phyloP scores from a whole-genome alignment of 257 asterid genomes.

The Solanum pinnatisectum region DNA sequence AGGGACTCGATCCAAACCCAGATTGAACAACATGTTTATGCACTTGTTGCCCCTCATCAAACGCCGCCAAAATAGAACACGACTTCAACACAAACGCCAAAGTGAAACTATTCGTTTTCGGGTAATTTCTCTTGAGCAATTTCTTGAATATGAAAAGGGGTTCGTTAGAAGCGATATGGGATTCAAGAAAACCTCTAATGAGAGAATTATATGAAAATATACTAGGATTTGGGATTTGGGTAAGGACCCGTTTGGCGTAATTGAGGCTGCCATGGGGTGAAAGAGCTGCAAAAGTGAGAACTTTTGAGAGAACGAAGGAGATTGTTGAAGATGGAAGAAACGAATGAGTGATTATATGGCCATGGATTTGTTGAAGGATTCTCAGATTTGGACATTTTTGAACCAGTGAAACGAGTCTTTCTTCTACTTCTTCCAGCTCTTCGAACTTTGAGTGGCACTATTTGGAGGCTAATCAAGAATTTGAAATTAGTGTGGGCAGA shows the following conservation, averaged over 20 bases:
- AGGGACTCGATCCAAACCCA: slow-evolving; percentile 33
- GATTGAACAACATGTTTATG: slow-evolving; percentile 48
- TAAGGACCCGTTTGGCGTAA: slow-evolving; percentile 38
- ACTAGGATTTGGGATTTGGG: slow-evolving; percentile 36
- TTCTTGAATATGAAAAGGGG: slow-evolving; percentile 41
- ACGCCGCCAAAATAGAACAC: slow-evolving; percentile 42
- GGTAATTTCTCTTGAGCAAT: slow-evolving; percentile 25
- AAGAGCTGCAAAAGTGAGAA: slow-evolving; percentile 52
- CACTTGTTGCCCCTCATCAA: slow-evolving; percentile 49
- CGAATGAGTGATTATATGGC: slow-evolving; percentile 40
- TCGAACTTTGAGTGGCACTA: background rate
- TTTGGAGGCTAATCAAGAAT: background rate
- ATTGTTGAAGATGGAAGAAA: slow-evolving; percentile 19
- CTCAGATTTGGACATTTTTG: slow-evolving; percentile 57
- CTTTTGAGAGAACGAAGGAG: slow-evolving; percentile 45
- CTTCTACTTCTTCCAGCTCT: slow-evolving; percentile 35
- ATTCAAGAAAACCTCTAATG: slow-evolving; percentile 40
- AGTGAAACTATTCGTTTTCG: slow-evolving; percentile 47
- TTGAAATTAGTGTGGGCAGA: background rate
- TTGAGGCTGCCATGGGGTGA: slow-evolving; percentile 30
- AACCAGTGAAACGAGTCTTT: slow-evolving; percentile 33
- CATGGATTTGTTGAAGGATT: slow-evolving; percentile 56
- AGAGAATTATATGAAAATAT: slow-evolving; percentile 49
- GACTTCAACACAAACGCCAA: slow-evolving; percentile 57
- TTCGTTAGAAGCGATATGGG: slow-evolving; percentile 18